These are phyloP conservation scores for Acacia concinna DNA, from an alignment of 331 rosid genomes.

Conservation along the genomic window DNA sequence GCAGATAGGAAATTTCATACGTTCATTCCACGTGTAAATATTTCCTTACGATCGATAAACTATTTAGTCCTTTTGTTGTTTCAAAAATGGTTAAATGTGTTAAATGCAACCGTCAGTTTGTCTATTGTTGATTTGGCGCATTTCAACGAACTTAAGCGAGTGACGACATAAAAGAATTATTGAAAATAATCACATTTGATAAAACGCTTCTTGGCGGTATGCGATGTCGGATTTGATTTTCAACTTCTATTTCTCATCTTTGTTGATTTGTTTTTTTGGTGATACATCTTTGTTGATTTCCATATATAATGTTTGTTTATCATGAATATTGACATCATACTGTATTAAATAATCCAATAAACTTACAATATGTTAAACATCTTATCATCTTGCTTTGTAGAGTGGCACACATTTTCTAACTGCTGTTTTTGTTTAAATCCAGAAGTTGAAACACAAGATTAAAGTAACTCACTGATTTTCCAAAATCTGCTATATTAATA, in stretches of 20 bases:
- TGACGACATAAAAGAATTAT: background rate
- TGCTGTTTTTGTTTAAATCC: background rate
- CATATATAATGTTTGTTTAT: background rate
- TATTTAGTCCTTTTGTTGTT: background rate
- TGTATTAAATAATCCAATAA: background rate
- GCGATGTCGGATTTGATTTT: background rate
- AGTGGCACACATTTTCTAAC: conserved; percentile 12
- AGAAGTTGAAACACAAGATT: conserved; percentile 2
- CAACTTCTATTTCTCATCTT: background rate
- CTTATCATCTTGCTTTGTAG: background rate
- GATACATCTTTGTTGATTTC: conserved; percentile 4
- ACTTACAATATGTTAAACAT: background rate
- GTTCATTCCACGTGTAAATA: background rate
- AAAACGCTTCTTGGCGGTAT: background rate
- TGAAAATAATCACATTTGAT: conserved; percentile 13
- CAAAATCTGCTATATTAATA: background rate
- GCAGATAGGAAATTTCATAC: background rate
- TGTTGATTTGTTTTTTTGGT: no score
- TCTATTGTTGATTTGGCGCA: background rate
- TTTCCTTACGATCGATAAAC: background rate
- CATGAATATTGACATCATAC: background rate
- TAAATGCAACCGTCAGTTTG: background rate
- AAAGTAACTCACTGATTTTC: background rate
- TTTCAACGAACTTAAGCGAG: conserved; percentile 1
- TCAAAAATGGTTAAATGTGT: background rate